phyloP scores from a whole-genome alignment of 2,329 filamentous ascomycete genomes.

The Helotiales sp. region DNA sequence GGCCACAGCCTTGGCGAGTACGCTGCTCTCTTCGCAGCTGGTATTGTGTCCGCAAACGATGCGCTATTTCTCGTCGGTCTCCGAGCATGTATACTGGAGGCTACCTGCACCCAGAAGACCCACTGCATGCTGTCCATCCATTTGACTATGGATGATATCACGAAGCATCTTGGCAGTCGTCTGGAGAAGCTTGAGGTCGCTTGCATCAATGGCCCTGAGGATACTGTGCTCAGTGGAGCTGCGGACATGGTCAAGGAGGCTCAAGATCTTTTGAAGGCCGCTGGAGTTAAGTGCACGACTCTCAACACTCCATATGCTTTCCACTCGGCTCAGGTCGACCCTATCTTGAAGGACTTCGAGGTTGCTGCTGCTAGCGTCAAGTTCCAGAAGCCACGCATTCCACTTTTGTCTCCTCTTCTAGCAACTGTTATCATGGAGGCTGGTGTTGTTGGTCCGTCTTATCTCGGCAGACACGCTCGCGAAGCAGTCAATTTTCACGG shows the following conservation, averaged over 20 bases:
- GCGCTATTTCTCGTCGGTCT: slow-evolving; percentile 71
- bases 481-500: slow-evolving; percentile 68
- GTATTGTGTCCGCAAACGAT: slow-evolving; percentile 69
- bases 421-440: slow-evolving; percentile 58
- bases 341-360: slow-evolving; percentile 47
- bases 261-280: slow-evolving; percentile 43
- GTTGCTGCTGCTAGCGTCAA: slow-evolving; percentile 49
- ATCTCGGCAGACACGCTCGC: slow-evolving; percentile 63
- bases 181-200: slow-evolving; percentile 48
- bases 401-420: slow-evolving; percentile 66
- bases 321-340: slow-evolving; percentile 58
- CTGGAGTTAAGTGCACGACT: slow-evolving; percentile 54
- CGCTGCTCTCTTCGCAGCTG: slow-evolving; percentile 68
- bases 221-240: slow-evolving; percentile 68
- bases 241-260: slow-evolving; percentile 52
- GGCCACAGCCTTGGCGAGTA: slow-evolving; percentile 72
- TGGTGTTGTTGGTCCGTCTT: slow-evolving; percentile 56
- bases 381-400: slow-evolving; percentile 54
- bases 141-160: slow-evolving; percentile 37
- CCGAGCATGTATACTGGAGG: slow-evolving; percentile 48
- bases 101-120: slow-evolving; percentile 10
- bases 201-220: slow-evolving; percentile 73
- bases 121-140: slow-evolving; percentile 43
- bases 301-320: slow-evolving; percentile 58
- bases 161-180: slow-evolving; percentile 32